phyloP scores from a whole-genome alignment of 768 basidiomycete genomes.

The Leccinum pellstonianum region DNA sequence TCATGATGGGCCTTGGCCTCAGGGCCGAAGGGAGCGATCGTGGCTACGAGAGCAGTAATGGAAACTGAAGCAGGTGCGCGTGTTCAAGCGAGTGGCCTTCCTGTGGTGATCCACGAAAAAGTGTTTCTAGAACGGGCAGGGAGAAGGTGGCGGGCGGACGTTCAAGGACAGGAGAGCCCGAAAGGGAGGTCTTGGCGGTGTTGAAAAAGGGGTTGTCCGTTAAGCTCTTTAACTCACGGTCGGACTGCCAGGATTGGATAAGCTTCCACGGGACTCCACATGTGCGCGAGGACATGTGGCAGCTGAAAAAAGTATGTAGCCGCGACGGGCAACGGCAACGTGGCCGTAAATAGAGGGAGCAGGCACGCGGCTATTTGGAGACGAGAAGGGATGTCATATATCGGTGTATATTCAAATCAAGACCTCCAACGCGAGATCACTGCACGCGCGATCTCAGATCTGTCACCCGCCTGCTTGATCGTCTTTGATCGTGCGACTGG shows the following conservation, averaged over 20 bases:
- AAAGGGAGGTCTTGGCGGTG: slow-evolving; percentile 20
- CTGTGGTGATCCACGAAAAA: slow-evolving; percentile 25
- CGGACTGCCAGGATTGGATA: slow-evolving; percentile 30
- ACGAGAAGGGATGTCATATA: slow-evolving; percentile 33
- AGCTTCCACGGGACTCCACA: slow-evolving; percentile 39
- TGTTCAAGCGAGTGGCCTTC: slow-evolving; percentile 17
- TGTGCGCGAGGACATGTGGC: slow-evolving; percentile 36
- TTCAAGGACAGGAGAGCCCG: slow-evolving; percentile 15
- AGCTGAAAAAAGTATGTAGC: slow-evolving; percentile 33
- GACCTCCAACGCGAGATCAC: slow-evolving; percentile 42
- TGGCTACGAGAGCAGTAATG: slow-evolving; percentile 10
- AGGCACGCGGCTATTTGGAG: slow-evolving; percentile 60
- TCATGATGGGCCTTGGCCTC: slow-evolving; percentile 12
- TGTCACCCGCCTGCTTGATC: slow-evolving; percentile 44
- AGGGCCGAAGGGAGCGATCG: slow-evolving; percentile 9
- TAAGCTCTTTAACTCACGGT: slow-evolving; percentile 44
- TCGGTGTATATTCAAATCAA: slow-evolving; percentile 40
- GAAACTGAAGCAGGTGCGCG: neutral
- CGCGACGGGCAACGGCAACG: slow-evolving; percentile 48
- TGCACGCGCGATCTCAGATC: slow-evolving; percentile 36
- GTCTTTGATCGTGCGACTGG: slow-evolving; percentile 64
- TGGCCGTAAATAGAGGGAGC: slow-evolving; percentile 38
- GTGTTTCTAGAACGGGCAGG: slow-evolving; percentile 8
- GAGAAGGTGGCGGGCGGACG: neutral
- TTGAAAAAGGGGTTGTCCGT: slow-evolving; percentile 34